Base-by-base conservation (phyloP, 345 rosid genomes). In the Cardamine occulta region DNA sequence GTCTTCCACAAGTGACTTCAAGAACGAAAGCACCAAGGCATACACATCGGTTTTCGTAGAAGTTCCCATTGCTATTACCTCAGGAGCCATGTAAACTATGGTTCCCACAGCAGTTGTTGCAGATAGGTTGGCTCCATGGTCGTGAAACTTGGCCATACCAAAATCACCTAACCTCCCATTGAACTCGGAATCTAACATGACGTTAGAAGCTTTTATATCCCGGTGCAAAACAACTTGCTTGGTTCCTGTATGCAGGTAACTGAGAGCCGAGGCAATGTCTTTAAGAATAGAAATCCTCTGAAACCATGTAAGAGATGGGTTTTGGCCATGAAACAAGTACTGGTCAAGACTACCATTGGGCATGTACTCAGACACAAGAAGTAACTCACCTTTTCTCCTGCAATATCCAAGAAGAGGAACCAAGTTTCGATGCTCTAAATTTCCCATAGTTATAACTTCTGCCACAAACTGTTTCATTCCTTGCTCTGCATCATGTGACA, bases 391-490 rank as follows among this genome's bases (percentile, higher is more conserved):
- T 57, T 28, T 82, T 37, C 84, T 74, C 59, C 86, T 72, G 58
- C 83, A 80, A 29, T 82, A 82, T 3, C 86, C 88, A 0, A 76
- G 80, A 64, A 83, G 85, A 23, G 74, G 80, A 28, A 85, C 88
- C 80, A 85, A 63, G 24, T n/a, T n/a, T n/a, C n/a, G n/a, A n/a
- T n/a, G n/a, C n/a, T n/a, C n/a, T n/a, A n/a, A n/a, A n/a, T n/a
- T n/a, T n/a, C n/a, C n/a, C n/a, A n/a, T n/a, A n/a, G n/a, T 78
- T 1, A 73, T 77, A 35, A 85, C 80, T 77, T 85, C 84, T 0
- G 88, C 75, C 12, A 85, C 82, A 56, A 82, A 85, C 29, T 83
- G 81, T 76, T 76, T 80, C 86, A 85, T 82, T 12, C 85, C 83
- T 60, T 82, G 83, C 37, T 74, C 19, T 37, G 83, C 59, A 61